Base-by-base conservation (phyloP, 176 grass and related monocot species). In the Eragrostis curvula region DNA sequence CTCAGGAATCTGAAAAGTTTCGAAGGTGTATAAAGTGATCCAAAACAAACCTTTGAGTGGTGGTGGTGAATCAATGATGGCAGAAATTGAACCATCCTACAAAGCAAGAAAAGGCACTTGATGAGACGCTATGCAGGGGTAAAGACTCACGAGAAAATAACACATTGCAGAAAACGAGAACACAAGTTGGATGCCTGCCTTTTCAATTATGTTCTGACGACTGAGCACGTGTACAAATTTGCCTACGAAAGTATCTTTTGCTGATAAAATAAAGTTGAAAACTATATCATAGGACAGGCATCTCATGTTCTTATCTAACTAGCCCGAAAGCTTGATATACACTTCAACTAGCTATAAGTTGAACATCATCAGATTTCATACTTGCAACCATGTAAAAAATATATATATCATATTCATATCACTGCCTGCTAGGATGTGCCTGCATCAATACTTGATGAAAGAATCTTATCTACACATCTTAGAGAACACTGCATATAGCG, bases 51-150 rank as follows among this genome's bases (percentile, higher is more conserved):
- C 78, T 86, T 68, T 75, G 61, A 5, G 20, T 12, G 18, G 8
- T 41, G 64, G 9, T 10, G 53, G 25, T 0, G 30, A 68, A 12
- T 60, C 20, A 25, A 21, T 3, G 25, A 81, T 28, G 17, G 18
- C 77, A 27, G 21, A 9, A 41, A 86, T 20, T 21, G 5, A 75
- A 47, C 85, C 77, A 27, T 75, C 61, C 85, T 86, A 24, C 69
- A 86, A 56, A 72, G 52, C 73, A 66, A 27, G 27, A 27, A 1
- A 13, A 36, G 41, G 8, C 66, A 74, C 13, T 66, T 55, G 20
- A 66, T 74, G 59, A 80, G 24, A 39, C 12, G 12, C 24, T 24
- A 39, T 71, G 44, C 71, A 76, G 0, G 50, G 24, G 1, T 66
- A 66, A 82, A 25, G 53, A 24, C 23, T 7, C 9, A 8, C 41